Conservation (phyloP, 495 filamentous ascomycete genomes). For the Annulohypoxylon maeteangense region DNA sequence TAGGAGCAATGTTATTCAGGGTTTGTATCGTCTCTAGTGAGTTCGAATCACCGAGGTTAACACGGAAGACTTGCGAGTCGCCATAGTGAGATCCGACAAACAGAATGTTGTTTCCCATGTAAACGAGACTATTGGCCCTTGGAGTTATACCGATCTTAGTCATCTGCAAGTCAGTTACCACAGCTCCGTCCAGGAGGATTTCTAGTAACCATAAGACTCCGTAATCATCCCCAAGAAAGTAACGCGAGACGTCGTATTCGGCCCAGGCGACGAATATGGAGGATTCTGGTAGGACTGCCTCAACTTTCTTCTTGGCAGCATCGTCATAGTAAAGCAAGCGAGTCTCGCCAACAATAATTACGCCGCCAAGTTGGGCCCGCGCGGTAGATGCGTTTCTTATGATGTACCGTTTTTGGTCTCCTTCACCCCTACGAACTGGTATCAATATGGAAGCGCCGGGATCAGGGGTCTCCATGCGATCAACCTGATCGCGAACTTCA, state of each 20-base stretch:
- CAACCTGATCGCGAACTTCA: conserved; percentile 59
- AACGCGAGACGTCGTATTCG: conserved; percentile 79
- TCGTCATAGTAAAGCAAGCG: conserved; percentile 84
- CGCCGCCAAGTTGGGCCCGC: conserved; percentile 67
- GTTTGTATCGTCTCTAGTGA: conserved; percentile 76
- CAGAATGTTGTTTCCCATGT: conserved; percentile 76
- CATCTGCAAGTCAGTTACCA: conserved; percentile 64
- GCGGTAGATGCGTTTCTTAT: conserved; percentile 59
- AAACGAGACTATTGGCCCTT: conserved; percentile 78
- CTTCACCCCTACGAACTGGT: conserved; percentile 72
- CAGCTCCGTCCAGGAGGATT: conserved; percentile 70
- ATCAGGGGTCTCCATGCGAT: conserved; percentile 70
- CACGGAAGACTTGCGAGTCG: conserved; percentile 83
- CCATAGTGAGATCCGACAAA: conserved; percentile 94
- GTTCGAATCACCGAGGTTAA: conserved; percentile 52
- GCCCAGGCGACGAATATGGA: conserved; percentile 91
- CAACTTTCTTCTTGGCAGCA: conserved; percentile 68
- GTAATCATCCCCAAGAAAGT: conserved; percentile 90
- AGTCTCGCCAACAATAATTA: conserved; percentile 88
- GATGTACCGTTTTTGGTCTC: conserved; percentile 62
- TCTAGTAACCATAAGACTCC: conserved; percentile 83
- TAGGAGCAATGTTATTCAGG: conserved; percentile 85
- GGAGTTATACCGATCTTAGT: conserved; percentile 76
- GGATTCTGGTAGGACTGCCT: conserved; percentile 71
- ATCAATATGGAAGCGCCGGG: conserved; percentile 83